Evolutionary conservation across 2,329 filamentous ascomycete species (phyloP), one percentile per base, ranked within the genome.

Genomic region (Periconia sp.): DNA sequence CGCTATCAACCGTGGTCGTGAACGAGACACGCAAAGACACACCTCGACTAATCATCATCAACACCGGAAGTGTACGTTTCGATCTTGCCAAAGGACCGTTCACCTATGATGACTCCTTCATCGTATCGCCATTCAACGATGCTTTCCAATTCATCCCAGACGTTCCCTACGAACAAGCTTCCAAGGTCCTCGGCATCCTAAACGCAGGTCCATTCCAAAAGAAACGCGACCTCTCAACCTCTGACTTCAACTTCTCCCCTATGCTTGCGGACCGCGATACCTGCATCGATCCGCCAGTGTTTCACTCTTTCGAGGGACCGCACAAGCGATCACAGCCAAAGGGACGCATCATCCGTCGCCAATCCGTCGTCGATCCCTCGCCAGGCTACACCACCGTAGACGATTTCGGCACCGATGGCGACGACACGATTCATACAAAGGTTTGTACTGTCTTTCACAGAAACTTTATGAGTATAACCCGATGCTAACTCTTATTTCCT

Each of bases 1-100:
- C 83, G 3, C 70, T 85, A 9, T 73, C 80, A 6, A 75, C 75
- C 0, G 73, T 78, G 1, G 80, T 87, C 2, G 73, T 85, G 31
- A 85, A 82, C 58, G 61, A 79, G 41, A 75, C 76, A 15, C 77
- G 82, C n/a, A 72, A 75, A 40, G 72, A 79, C 50, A 77, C 72
- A 23, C 74, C 84, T 1, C 79, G 85, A 30, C 73, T 86, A 43
- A 79, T 87, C 54, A 77, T 86, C 56, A 78, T 80, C 55, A 88
- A 87, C 69, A 85, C 83, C 0, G 85, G 84, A 23, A 77, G 76
- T 31, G 77, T 87, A 20, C 81, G 85, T 2, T 87, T 86, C 61
- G 85, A 88, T 59, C 70, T 88, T 13, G 77, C 82, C 55, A 78
- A 87, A 68, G 85, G 85, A 0, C 82, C 83, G 0, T 88, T 87